phyloP scores from a whole-genome alignment of 352 stramenopile species.

The Globisporangium spinosum region DNA sequence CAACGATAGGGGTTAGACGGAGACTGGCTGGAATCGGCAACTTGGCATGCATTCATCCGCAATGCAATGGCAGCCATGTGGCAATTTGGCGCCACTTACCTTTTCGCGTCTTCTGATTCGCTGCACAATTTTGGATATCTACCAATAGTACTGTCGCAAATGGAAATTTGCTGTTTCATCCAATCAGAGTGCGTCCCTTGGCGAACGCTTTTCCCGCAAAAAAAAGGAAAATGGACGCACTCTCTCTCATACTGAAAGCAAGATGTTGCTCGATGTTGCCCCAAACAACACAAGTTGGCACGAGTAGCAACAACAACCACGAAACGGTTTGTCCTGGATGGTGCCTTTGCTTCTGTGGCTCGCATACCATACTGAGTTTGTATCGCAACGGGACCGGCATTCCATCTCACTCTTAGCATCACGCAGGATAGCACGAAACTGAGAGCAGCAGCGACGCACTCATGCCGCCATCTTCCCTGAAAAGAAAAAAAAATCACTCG shows the following conservation, averaged over 20 bases:
- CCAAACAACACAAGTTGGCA: not conserved
- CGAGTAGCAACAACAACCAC: not conserved
- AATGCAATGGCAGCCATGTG: not conserved
- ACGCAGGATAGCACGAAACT: not conserved
- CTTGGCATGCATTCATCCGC: not conserved
- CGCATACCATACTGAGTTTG: not conserved
- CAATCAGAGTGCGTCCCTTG: not conserved
- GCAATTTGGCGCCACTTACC: not conserved
- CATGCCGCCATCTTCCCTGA: no score
- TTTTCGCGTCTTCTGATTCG: not conserved
- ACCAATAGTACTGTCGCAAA: not conserved
- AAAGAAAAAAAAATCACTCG: not conserved
- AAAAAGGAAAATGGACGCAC: not conserved
- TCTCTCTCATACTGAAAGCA: not conserved
- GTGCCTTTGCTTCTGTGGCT: not conserved
- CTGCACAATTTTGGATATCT: not conserved
- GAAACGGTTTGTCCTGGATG: not conserved
- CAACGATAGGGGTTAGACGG: not conserved
- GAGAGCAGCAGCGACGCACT: not conserved
- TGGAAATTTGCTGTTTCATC: not conserved
- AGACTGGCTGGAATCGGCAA: not conserved
- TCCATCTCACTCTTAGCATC: not conserved
- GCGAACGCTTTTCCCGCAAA: not conserved
- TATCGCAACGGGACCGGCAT: not conserved
- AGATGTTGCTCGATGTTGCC: not conserved